A percentile compares a stretch with the other conserved stretches of the same genome.
These are phyloP conservation scores for Meredithiella fracta DNA, from an alignment of 2,329 filamentous ascomycete genomes.

Conservation along the genomic window DNA sequence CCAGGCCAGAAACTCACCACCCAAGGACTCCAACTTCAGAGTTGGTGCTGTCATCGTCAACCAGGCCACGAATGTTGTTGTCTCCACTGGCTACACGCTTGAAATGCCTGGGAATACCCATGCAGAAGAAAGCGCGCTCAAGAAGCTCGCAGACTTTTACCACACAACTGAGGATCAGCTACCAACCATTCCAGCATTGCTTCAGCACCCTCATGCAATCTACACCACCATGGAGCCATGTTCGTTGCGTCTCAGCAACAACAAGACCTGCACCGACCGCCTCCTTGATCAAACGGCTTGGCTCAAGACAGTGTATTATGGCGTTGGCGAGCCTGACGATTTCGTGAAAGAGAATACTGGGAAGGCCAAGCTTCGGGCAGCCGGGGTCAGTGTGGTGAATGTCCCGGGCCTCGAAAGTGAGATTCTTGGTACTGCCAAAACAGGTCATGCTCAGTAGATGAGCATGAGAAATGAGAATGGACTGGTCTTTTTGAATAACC, in stretches of 20 bases:
- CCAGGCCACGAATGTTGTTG: constrained; percentile 36
- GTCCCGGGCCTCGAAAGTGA: constrained; percentile 62
- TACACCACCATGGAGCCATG: constrained; percentile 94
- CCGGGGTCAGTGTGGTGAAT: constrained; percentile 57
- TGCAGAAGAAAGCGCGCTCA: constrained; percentile 81
- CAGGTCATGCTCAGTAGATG: constrained; percentile 45
- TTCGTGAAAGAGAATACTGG: constrained; percentile 77
- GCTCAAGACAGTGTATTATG: constrained; percentile 69
- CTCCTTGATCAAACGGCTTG: constrained; percentile 47
- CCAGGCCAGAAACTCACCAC: constrained; percentile 34
- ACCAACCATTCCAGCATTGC: constrained; percentile 23
- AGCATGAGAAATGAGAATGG: neutral
- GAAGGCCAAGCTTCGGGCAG: constrained; percentile 48
- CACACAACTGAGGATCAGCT: constrained; percentile 31
- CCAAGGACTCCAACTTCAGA: constrained; percentile 79
- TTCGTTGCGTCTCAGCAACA: constrained; percentile 55
- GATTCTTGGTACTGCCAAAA: constrained; percentile 67
- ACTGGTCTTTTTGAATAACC: neutral
- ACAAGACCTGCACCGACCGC: constrained; percentile 61
- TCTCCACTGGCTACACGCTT: constrained; percentile 76
- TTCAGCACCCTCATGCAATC: constrained; percentile 29
- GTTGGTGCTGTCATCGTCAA: constrained; percentile 80
- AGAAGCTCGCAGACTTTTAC: constrained; percentile 42
- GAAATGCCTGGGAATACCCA: constrained; percentile 89
- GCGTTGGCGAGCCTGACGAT: constrained; percentile 74